Base-by-base conservation (phyloP, 2,329 filamentous ascomycete species). In the Colletotrichum filicis region DNA sequence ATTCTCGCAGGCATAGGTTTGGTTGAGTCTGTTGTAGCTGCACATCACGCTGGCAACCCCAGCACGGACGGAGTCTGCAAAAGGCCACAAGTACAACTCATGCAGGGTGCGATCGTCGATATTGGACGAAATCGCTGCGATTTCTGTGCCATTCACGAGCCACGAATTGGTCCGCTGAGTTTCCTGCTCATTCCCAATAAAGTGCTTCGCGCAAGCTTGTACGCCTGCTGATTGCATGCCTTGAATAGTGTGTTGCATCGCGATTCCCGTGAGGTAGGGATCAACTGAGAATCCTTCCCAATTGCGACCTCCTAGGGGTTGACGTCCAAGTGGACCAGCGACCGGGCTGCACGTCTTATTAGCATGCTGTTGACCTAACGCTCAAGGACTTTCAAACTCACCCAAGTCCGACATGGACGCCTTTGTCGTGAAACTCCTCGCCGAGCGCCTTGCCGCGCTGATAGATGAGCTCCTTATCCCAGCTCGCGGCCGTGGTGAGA, bases 201-300 rank as follows among this genome's bases (percentile, higher is more conserved):
- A 94, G 79, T 94, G 89, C 80, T 90, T 84, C 6, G 82, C 79
- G 5, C 78, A 81, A 5, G 83, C 80, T 69, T 83, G 82, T 2
- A 84, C 82, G 59, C 82, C 82, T 2, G 78, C 80, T 24, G 78
- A 79, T 79, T 91, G 88, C 80, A 90, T 86, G 0, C 86, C 92
- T 74, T 88, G 83, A 65, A 93, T 86, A 0, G 91, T 92, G 80
- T 91, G 87, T n/a, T 85, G 85, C 79, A 92, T 89, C 11, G 88
- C 90, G 74, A 92, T 85, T 19, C 91, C 92, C 14, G 90, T 74
- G 1, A 97, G 86, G 61, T 96, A 94, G 0, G 94, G 94, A 79
- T 97, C 94, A 1, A 92, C 86, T 0, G 93, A 92, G 79, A 96
- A 97, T 0, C 93, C 94, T 80, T 97, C 94, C 94, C 94, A 97